Base-by-base conservation (phyloP, 768 basidiomycete genomes). In the Chiua virens region DNA sequence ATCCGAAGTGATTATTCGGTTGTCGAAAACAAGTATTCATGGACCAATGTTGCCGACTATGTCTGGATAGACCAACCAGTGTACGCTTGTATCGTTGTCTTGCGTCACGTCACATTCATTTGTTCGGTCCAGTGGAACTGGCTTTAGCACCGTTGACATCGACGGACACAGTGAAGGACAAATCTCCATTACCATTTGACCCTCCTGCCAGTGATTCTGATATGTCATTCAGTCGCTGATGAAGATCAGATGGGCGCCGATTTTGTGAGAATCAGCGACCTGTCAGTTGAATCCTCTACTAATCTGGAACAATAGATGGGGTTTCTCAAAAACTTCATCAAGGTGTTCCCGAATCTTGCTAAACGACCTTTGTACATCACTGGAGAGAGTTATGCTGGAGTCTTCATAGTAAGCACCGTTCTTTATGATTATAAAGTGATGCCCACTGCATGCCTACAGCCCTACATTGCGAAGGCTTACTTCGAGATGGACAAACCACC, bases 61-160 rank as follows among this genome's bases (percentile, higher is more conserved):
- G 77, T 88, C 45, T 87, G 83, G 83, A 71, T 89, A 44, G 87
- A 89, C 58, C 83, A 87, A 50, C 87, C 86, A 45, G 85, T 85
- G 61, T 71, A 61, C 3, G 73, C 56, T 2, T 30, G 30, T 13
- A 27, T 27, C 1, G 27, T 8, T 8, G 27, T 27, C 5, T 27
- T 27, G 8, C 8, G 6, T 27, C 4, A 2, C 9, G 27, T 8
- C 9, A 27, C 2, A 27, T 27, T 27, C 27, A 27, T 27, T 5
- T 27, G 6, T 27, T 27, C 27, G 27, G 6, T 27, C 6, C 27
- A 43, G 42, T 32, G 42, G 42, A 30, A 21, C 42, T 5, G 42
- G 42, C 10, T 43, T 32, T 10, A 20, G 42, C 21, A 43, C 42
- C 3, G 27, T 10, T 8, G 42, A 32, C 14, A 4, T 5, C 7